These are phyloP conservation scores for Pseudoneurospora amorphoporcata DNA, from an alignment of 495 filamentous ascomycete genomes.

Conservation along the genomic window DNA sequence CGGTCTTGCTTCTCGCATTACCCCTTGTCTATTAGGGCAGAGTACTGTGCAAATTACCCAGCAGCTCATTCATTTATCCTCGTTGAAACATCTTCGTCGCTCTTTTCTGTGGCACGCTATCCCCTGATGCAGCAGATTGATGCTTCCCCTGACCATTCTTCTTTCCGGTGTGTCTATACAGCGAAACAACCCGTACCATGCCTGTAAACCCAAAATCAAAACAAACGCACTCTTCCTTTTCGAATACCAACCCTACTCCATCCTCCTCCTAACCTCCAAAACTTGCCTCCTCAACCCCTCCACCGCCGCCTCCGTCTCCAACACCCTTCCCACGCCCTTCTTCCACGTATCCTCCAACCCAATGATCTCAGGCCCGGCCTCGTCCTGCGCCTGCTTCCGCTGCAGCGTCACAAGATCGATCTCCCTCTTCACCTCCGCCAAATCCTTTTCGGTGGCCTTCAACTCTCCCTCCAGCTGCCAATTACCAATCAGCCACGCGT, in stretches of 20 bases:
- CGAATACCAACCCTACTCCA: not conserved
- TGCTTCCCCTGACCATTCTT: not conserved
- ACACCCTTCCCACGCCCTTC: slow-evolving; percentile 54
- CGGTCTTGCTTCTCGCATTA: not conserved
- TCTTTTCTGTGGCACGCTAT: not conserved
- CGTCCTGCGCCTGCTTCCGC: slow-evolving; percentile 61
- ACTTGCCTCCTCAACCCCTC: slow-evolving; percentile 50
- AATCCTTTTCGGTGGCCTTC: slow-evolving; percentile 61
- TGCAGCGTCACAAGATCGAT: slow-evolving; percentile 61
- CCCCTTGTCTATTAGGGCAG: not conserved
- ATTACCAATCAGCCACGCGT: slow-evolving; percentile 85
- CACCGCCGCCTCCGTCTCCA: slow-evolving; percentile 68
- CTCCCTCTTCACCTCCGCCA: slow-evolving; percentile 53
- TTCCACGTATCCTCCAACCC: slow-evolving; percentile 65
- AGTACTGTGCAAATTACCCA: not conserved
- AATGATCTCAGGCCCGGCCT: slow-evolving; percentile 53
- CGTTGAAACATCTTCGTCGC: not conserved
- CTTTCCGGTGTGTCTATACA: not conserved
- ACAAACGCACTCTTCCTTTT: not conserved
- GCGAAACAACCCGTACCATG: not conserved
- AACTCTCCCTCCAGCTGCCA: slow-evolving; percentile 65
- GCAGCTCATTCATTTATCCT: not conserved
- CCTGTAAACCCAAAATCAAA: not conserved
- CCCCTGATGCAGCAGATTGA: not conserved
- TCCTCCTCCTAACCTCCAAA: slow-evolving; percentile 21